These are phyloP conservation scores for Raffaelea albimanens DNA, from an alignment of 2,329 filamentous ascomycete genomes.

Conservation along the genomic window DNA sequence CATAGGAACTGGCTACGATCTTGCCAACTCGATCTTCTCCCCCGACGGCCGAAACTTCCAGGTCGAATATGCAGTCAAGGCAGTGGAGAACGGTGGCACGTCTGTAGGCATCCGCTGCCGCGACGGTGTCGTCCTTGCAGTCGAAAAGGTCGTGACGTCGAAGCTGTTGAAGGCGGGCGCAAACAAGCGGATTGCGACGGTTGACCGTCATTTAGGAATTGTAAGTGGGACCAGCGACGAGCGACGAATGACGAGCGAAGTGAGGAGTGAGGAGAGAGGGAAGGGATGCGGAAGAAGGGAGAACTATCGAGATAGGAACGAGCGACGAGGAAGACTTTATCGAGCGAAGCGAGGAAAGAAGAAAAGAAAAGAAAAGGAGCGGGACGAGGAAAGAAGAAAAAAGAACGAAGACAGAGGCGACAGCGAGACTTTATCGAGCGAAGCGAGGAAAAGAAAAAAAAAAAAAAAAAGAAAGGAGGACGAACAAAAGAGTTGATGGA, in stretches of 20 bases:
- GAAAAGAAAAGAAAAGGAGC: too few species aligned
- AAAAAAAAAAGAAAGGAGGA: not conserved
- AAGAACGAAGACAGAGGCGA: too few species aligned
- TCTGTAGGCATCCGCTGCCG: constrained; percentile 95
- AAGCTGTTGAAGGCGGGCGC: constrained; percentile 91
- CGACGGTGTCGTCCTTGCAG: constrained; percentile 89
- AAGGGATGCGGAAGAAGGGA: not conserved
- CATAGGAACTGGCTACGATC: constrained; percentile 99
- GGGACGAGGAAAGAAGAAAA: too few species aligned
- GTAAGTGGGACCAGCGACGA: constrained; percentile 61
- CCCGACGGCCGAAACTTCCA: constrained; percentile 99
- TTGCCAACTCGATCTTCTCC: constrained; percentile 98
- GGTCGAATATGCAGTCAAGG: constrained; percentile 97
- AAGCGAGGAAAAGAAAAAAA: too few species aligned
- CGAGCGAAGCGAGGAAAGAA: too few species aligned
- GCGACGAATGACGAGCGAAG: too few species aligned
- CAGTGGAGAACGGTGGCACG: constrained; percentile 95
- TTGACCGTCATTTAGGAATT: constrained; percentile 88
- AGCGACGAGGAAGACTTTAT: too few species aligned
- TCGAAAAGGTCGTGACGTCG: constrained; percentile 93
- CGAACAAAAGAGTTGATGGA: not conserved
- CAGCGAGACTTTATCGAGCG: too few species aligned
- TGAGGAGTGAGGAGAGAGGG: too few species aligned
- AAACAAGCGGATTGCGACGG: constrained; percentile 93
- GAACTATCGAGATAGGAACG: not conserved